Conservation (phyloP, 2,329 filamentous ascomycete species). For the Tolypocladium pustulatum region DNA sequence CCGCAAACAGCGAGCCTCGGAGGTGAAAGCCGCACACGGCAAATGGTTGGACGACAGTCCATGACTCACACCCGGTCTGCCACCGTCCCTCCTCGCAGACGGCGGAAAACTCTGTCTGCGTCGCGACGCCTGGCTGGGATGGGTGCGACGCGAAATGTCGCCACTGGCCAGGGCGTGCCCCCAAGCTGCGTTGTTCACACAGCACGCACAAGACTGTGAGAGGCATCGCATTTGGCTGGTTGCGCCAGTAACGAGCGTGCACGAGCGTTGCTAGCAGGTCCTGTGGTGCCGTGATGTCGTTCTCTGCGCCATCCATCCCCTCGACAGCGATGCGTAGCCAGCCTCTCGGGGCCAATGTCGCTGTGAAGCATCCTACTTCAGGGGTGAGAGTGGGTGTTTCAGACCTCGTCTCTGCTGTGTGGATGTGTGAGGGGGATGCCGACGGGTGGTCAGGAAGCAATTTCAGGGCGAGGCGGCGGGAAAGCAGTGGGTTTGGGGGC, state of each 20-base stretch:
- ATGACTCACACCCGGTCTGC: slow-evolving; percentile 16
- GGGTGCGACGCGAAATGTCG: slow-evolving; percentile 8
- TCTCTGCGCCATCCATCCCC: background rate
- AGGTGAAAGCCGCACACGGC: slow-evolving; percentile 10
- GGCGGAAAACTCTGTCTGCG: slow-evolving; percentile 7
- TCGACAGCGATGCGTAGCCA: background rate
- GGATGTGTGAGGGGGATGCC: slow-evolving; percentile 8
- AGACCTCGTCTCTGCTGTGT: slow-evolving; percentile 6
- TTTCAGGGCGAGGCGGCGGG: slow-evolving; percentile 10
- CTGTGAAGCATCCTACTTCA: background rate
- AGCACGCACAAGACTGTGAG: background rate
- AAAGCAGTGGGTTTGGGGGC: slow-evolving; percentile 9
- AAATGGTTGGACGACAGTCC: slow-evolving; percentile 13
- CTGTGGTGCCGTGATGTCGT: background rate
- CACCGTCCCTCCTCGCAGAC: slow-evolving; percentile 1
- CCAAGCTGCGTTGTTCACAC: background rate
- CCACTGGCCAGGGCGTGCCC: background rate
- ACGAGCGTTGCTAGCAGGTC: background rate
- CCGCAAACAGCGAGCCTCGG: slow-evolving; percentile 19
- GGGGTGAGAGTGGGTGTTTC: slow-evolving; percentile 7
- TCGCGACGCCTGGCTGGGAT: slow-evolving; percentile 4
- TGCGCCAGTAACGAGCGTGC: background rate
- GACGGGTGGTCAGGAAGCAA: slow-evolving; percentile 11
- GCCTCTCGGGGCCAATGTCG: background rate
- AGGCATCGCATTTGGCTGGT: background rate